A percentile compares a stretch with the other conserved stretches of the same genome.
phyloP scores from a whole-genome alignment of 352 stramenopile genomes.

The Phytophthora agathidicida region DNA sequence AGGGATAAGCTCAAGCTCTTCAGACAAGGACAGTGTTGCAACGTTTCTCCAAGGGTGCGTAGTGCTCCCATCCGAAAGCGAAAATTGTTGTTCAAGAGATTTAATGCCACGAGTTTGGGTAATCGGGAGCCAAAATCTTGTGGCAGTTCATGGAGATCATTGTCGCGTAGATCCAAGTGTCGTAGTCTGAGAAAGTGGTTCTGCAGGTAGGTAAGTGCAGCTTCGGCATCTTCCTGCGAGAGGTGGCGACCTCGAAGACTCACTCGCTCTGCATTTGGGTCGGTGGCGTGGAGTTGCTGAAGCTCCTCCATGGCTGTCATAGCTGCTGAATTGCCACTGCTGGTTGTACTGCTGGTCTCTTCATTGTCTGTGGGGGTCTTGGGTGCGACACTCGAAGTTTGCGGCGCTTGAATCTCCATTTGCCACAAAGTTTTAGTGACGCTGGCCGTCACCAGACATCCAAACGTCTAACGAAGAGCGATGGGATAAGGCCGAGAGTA shows the following conservation, averaged over 20 bases:
- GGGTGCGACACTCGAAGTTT: not conserved
- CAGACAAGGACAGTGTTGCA: constrained; percentile 52
- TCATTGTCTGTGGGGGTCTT: constrained; percentile 8
- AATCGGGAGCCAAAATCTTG: constrained; percentile 42
- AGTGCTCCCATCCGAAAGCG: constrained; percentile 39
- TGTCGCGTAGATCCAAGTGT: constrained; percentile 67
- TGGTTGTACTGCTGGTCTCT: constrained; percentile 28
- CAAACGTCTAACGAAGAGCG: constrained; percentile 4
- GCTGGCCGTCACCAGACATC: constrained; percentile 6
- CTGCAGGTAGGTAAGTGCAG: constrained; percentile 40
- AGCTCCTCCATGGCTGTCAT: constrained; percentile 59
- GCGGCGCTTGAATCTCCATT: constrained; percentile 20
- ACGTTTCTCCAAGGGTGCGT: constrained; percentile 41
- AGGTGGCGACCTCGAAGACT: constrained; percentile 45
- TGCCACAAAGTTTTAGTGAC: constrained; percentile 4
- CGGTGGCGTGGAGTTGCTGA: constrained; percentile 41
- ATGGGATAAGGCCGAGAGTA: constrained; percentile 23
- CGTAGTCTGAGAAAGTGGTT: constrained; percentile 50
- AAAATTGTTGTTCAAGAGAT: constrained; percentile 62
- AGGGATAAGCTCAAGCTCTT: constrained; percentile 70
- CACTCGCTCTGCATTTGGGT: constrained; percentile 50
- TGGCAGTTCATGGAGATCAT: constrained; percentile 48
- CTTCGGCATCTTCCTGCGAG: constrained; percentile 34
- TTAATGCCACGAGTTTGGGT: constrained; percentile 62
- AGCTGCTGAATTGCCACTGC: constrained; percentile 19